Evolutionary conservation across 225 moss, liverwort and hornwort genomes (phyloP).

Genomic region (Sphagnum contortum): DNA sequence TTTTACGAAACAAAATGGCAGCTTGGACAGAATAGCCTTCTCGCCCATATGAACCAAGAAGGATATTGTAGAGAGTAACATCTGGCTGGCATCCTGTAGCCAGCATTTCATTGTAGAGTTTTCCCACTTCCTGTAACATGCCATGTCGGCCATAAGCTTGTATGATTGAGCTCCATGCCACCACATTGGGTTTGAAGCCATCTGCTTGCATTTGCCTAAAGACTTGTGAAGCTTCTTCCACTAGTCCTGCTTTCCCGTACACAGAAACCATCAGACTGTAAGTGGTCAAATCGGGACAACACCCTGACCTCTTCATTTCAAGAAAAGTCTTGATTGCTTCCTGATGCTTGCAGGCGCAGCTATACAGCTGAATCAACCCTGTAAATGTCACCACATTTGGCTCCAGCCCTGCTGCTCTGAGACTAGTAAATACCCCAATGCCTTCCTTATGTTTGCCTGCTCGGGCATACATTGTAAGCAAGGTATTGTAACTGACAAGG

Average conservation of each 20-base stretch:
- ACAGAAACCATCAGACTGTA: constrained; percentile 68
- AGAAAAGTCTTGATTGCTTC: constrained; percentile 52
- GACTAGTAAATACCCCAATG: constrained; percentile 32
- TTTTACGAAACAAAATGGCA: constrained; percentile 75
- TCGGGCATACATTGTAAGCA: constrained; percentile 60
- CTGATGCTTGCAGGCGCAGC: constrained; percentile 37
- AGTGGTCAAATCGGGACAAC: constrained; percentile 60
- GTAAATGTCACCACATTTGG: constrained; percentile 77
- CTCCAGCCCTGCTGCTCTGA: constrained; percentile 44
- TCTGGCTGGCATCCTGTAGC: constrained; percentile 64
- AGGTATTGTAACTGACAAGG: constrained; percentile 64
- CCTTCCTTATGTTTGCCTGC: constrained; percentile 45
- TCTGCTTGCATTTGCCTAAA: constrained; percentile 48
- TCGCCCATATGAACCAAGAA: constrained; percentile 68
- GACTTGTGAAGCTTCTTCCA: constrained; percentile 54
- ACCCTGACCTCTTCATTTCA: constrained; percentile 63
- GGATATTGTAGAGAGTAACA: constrained; percentile 54
- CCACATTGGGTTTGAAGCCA: constrained; percentile 57
- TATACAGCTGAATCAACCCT: constrained; percentile 66
- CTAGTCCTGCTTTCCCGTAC: constrained; percentile 58
- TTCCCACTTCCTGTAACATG: constrained; percentile 50
- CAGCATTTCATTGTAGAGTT: constrained; percentile 73
- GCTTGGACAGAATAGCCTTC: constrained; percentile 61
- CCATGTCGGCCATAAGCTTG: constrained; percentile 67
- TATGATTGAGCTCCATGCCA: constrained; percentile 84